Evolutionary conservation across 2,329 filamentous ascomycete genomes (phyloP), one percentile per base, ranked within the genome.

Genomic region (Ceratocystis cubensis): DNA sequence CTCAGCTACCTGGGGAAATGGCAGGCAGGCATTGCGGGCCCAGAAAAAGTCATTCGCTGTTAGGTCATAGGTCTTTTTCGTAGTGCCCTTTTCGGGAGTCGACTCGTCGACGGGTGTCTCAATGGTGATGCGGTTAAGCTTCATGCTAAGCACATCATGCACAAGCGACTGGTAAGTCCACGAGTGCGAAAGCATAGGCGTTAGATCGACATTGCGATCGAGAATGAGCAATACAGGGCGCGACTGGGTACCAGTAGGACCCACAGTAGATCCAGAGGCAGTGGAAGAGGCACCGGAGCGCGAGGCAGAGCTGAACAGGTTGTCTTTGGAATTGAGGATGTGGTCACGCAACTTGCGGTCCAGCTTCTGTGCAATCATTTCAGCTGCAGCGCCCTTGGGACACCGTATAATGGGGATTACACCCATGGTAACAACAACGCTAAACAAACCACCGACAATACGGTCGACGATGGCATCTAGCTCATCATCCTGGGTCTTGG

Each of bases 171-270:
- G 91, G 72, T 96, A 85, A 7, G 82, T 82, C 81, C 81, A 83
- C 22, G 92, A 96, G 76, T 99, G 94, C 15, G 93, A 96, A n/a
- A 99, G 82, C 94, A 99, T 97, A 1, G 94, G 92, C 70, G 96
- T 91, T 65, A 99, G 78, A 75, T 99, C 94, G 57, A 99, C 87
- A 73, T 96, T 97, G 71, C 94, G 87, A 76, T 99, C 94, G 61
- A 97, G 87, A 64, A 99, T 88, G 70, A 99, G 85, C 59, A 99
- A 84, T 0, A 97, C 91, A 0, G 95, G 94, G 62, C 95, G 81
- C 28, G 90, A 89, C 7, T 63, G 50, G 86, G 84, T 1, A 87
- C 83, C 0, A 88, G 87, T 13, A 82, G 48, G 81, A 1, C 81
- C 75, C 5, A 81, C 77, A 15, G 80, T 78, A 44, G 78, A 78